Conservation (phyloP, 1,139 yeast genomes). For the Geotrichum fermentans region DNA sequence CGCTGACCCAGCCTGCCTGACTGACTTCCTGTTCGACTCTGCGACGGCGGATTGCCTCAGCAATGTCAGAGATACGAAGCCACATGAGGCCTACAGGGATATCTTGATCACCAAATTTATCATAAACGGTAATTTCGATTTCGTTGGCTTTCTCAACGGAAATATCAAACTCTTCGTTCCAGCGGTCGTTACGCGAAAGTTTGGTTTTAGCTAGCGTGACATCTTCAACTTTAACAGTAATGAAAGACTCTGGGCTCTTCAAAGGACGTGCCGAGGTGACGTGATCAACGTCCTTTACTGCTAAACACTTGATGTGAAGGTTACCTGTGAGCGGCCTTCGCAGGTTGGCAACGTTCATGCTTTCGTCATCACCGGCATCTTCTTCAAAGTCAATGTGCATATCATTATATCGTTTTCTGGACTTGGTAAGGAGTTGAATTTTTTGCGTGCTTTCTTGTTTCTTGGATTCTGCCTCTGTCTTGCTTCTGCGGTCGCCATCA, state of each 20-base stretch:
- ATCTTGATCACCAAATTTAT: slow-evolving; percentile 58
- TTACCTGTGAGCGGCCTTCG: slow-evolving; percentile 82
- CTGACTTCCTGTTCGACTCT: slow-evolving; percentile 74
- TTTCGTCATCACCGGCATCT: slow-evolving; percentile 42
- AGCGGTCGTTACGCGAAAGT: slow-evolving; percentile 69
- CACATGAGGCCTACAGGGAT: slow-evolving; percentile 93
- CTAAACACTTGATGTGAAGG: slow-evolving; percentile 62
- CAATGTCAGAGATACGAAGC: slow-evolving; percentile 83
- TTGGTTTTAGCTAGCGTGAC: slow-evolving; percentile 73
- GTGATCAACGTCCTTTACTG: slow-evolving; percentile 87
- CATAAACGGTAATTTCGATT: slow-evolving; percentile 81
- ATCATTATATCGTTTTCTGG: slow-evolving; percentile 82
- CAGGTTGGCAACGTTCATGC: slow-evolving; percentile 58
- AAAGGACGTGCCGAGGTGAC: slow-evolving; percentile 75
- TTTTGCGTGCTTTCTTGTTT: slow-evolving; percentile 78
- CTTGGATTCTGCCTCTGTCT: slow-evolving; percentile 87
- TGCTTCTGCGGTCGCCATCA: slow-evolving; percentile 85
- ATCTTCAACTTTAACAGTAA: slow-evolving; percentile 80
- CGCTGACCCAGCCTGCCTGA: slow-evolving; percentile 83
- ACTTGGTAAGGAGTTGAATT: slow-evolving; percentile 74
- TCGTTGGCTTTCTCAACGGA: slow-evolving; percentile 89
- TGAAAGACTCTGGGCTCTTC: slow-evolving; percentile 73
- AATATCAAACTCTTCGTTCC: slow-evolving; percentile 78
- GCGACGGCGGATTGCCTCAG: slow-evolving; percentile 89
- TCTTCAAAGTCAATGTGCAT: slow-evolving; percentile 74